phyloP scores from a whole-genome alignment of 805 yeast species.

The Ogataea pini region DNA sequence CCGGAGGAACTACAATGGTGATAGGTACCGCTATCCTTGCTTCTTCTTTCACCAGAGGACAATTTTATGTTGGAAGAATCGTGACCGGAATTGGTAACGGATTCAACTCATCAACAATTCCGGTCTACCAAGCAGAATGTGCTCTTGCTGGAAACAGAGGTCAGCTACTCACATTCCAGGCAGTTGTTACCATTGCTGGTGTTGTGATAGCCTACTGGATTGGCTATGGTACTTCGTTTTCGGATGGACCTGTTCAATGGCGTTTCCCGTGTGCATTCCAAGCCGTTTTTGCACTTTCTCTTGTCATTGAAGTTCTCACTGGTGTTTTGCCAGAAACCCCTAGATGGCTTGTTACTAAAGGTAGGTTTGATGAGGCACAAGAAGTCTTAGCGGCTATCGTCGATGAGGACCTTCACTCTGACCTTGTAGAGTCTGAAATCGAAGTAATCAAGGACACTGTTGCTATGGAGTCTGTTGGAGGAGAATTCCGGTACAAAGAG shows the following conservation, averaged over 20 bases:
- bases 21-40: slow-evolving; percentile 35
- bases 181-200: slow-evolving; percentile 41
- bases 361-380: slow-evolving; percentile 42
- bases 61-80: slow-evolving; percentile 45
- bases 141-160: slow-evolving; percentile 41
- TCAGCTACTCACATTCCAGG: slow-evolving; percentile 39
- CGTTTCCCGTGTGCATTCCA: slow-evolving; percentile 49
- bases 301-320: slow-evolving; percentile 23
- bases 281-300: slow-evolving; percentile 42
- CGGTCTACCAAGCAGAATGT: slow-evolving; percentile 49
- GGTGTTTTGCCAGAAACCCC: slow-evolving; percentile 49
- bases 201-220: slow-evolving; percentile 47
- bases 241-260: slow-evolving; percentile 40
- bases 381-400: slow-evolving; percentile 37
- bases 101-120: slow-evolving; percentile 45
- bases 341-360: slow-evolving; percentile 52
- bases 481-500: slow-evolving; percentile 28
- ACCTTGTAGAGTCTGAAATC: slow-evolving; percentile 15
- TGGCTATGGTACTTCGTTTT: slow-evolving; percentile 43
- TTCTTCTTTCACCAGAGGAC: slow-evolving; percentile 42
- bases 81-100: slow-evolving; percentile 49
- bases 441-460: slow-evolving; percentile 15
- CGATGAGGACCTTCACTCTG: slow-evolving; percentile 27
- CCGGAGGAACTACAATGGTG: slow-evolving; percentile 37
- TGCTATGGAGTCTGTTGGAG: slow-evolving; percentile 39